Evolutionary conservation across 2,329 filamentous ascomycete genomes (phyloP), one percentile per base, ranked within the genome.

Genomic region (Teratosphaeria zuluensis): DNA sequence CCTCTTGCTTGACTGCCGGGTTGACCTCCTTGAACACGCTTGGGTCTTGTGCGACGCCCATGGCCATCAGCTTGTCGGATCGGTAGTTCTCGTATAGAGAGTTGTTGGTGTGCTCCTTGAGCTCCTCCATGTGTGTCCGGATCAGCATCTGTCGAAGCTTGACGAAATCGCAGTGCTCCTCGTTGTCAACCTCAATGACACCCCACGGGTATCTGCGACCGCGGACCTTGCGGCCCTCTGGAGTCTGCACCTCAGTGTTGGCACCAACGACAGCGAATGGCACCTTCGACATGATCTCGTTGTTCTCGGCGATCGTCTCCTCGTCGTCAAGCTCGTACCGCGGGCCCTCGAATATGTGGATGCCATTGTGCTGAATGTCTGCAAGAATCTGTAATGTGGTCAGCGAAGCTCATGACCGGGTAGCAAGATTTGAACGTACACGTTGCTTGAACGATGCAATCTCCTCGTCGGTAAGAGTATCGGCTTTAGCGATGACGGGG

Each of bases 1-100:
- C 94, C 77, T 99, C 94, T 79, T 99, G 94, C 87, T 99, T 99
- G 78, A 97, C 94, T 53, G 94, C 92, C 64, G 94, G 94, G 84
- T 99, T 99, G 83, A 99, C 91, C 86, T 99, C 94, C 85, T 99
- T 99, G 89, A 99, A 99, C 69, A 99, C 94, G 75, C 89, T 96
- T 68, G 92, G 92, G 79, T 99, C 94, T 76, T 99, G 94, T 65
- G 92, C 92, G 69, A 99, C 92, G 75, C 94, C 94, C 92, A 99
- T 97, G 69, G 88, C 87, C 68, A 92, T 92, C 72, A 99, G 90
- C 86, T 99, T 99, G 80, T 97, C 94, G 72, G 92, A 96, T 78
- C 94, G 88, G 87, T 99, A 99, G 84, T 97, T 97, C 83, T 99
- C 94, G 81, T 99, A 99, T 70, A 99, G 81, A 66, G 83, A 84